These are phyloP conservation scores for Neurospora cerealis DNA, from an alignment of 495 filamentous ascomycete species.

Conservation along the genomic window DNA sequence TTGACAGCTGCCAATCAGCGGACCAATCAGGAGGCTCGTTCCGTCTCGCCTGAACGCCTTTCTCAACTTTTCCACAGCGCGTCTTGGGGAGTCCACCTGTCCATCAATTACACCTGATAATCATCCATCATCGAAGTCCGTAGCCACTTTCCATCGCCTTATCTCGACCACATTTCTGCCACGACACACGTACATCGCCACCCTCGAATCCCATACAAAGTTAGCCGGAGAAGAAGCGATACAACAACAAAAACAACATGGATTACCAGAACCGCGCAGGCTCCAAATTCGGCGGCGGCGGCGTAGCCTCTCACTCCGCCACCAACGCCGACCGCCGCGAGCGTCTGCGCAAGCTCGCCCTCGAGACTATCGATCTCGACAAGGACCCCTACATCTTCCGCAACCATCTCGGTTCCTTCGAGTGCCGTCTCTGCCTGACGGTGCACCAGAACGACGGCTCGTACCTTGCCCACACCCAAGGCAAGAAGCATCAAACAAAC, in stretches of 20 bases:
- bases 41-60: not conserved
- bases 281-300: slow-evolving; percentile 96
- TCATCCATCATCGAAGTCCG: not conserved
- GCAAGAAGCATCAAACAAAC: slow-evolving; percentile 98
- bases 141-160: not conserved
- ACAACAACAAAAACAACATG: slow-evolving; percentile 25
- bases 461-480: slow-evolving; percentile 97
- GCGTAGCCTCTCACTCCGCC: slow-evolving; percentile 84
- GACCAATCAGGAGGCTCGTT: not conserved
- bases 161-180: not conserved
- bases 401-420: slow-evolving; percentile 97
- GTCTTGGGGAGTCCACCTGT: not conserved
- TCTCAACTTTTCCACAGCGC: not conserved
- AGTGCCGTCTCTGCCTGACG: slow-evolving; percentile 93
- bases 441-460: slow-evolving; percentile 99
- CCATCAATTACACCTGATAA: not conserved
- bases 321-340: slow-evolving; percentile 96
- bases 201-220: not conserved
- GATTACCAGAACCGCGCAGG: slow-evolving; percentile 85
- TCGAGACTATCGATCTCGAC: slow-evolving; percentile 97
- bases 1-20: not conserved
- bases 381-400: slow-evolving; percentile 99
- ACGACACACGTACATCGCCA: not conserved
- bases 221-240: not conserved
- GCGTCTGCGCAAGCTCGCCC: slow-evolving; percentile 91